phyloP scores from a whole-genome alignment of 108 stramenopile species.

The Cylindrotheca fusiformis region DNA sequence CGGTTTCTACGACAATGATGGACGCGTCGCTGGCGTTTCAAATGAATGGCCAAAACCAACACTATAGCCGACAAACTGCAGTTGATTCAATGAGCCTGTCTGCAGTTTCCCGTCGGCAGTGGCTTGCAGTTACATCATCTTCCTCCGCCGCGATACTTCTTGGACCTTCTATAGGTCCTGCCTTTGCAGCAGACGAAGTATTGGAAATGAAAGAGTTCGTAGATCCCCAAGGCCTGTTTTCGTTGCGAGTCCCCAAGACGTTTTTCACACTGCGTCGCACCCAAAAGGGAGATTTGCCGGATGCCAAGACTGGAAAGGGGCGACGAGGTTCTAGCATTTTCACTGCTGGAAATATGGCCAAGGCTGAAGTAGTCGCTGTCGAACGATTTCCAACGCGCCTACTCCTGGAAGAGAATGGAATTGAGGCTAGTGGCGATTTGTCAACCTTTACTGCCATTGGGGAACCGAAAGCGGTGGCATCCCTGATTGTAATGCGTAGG shows the following conservation, averaged over 20 bases:
- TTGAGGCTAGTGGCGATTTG: constrained; percentile 63
- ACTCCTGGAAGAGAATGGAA: constrained; percentile 82
- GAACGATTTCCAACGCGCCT: constrained; percentile 67
- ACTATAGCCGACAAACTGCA: no score
- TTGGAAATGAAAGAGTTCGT: constrained; percentile 72
- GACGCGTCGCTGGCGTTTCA: no score
- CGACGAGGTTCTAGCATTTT: constrained; percentile 80
- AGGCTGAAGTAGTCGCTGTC: constrained; percentile 82
- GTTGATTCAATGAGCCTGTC: not conserved
- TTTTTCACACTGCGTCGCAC: constrained; percentile 75
- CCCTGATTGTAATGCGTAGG: constrained; percentile 55
- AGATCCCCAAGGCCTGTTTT: constrained; percentile 63
- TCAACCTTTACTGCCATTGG: constrained; percentile 65
- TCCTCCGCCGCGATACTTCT: constrained; percentile 1
- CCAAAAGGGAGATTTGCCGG: constrained; percentile 80
- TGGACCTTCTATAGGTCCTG: constrained; percentile 2
- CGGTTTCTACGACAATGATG: no score
- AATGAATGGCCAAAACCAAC: no score
- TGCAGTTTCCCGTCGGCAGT: not conserved
- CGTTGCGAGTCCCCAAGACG: constrained; percentile 52
- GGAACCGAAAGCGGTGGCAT: constrained; percentile 63
- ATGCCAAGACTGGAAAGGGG: constrained; percentile 77
- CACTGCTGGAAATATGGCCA: constrained; percentile 83
- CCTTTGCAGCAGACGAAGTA: not conserved
- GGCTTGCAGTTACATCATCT: constrained; percentile 2